These are phyloP conservation scores for Aspergillus coremiiformis DNA, from an alignment of 495 filamentous ascomycete species.

Conservation along the genomic window DNA sequence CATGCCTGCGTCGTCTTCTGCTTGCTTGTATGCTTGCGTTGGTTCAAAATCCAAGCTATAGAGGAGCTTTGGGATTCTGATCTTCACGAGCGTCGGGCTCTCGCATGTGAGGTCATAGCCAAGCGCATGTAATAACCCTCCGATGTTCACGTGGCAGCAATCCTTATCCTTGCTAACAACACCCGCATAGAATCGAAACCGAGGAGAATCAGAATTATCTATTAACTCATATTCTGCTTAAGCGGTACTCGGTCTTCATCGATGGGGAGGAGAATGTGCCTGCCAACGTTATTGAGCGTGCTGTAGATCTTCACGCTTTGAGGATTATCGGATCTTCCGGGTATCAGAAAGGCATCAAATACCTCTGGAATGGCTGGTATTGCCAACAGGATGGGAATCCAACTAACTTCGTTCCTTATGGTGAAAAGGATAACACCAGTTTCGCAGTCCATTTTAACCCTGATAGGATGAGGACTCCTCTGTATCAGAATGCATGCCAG, in stretches of 20 bases:
- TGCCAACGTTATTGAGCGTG: conserved; percentile 81
- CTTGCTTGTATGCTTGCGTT: conserved; percentile 78
- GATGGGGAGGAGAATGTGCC: conserved; percentile 64
- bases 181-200: conserved; percentile 57
- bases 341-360: conserved; percentile 91
- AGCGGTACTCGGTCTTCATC: conserved; percentile 76
- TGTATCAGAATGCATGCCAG: conserved; percentile 87
- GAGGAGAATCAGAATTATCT: conserved; percentile 72
- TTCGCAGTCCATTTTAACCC: conserved; percentile 84
- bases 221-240: conserved; percentile 75
- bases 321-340: conserved; percentile 80
- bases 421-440: conserved; percentile 60
- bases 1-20: conserved; percentile 75
- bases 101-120: conserved; percentile 92
- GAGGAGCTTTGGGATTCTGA: conserved; percentile 88
- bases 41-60: conserved; percentile 78
- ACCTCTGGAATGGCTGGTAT: conserved; percentile 95
- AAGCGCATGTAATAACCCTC: conserved; percentile 59
- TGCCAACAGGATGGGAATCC: conserved; percentile 88
- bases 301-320: conserved; percentile 87
- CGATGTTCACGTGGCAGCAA: background rate
- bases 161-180: conserved; percentile 6
- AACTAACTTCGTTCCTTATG: conserved; percentile 75
- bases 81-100: conserved; percentile 67
- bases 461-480: conserved; percentile 83